Evolutionary conservation across 2,329 filamentous ascomycete genomes (phyloP).

Genomic region (Arthroderma sp.): DNA sequence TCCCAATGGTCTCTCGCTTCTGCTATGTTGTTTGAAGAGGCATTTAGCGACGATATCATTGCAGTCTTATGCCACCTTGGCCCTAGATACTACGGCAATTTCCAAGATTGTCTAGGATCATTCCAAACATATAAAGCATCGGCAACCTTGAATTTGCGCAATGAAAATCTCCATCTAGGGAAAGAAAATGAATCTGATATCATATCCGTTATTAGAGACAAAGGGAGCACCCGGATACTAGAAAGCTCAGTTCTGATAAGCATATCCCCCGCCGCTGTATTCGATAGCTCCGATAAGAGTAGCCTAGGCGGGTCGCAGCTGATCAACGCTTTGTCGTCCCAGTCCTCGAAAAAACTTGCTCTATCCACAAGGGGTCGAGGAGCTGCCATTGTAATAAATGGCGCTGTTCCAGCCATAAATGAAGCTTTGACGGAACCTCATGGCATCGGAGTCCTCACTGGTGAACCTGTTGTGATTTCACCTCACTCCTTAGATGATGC

Average conservation of each 20-base stretch:
- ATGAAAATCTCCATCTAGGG: conserved; percentile 77
- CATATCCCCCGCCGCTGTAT: conserved; percentile 64
- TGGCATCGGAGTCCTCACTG: conserved; percentile 70
- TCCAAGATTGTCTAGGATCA: conserved; percentile 87
- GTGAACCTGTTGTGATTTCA: conserved; percentile 65
- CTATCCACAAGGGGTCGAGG: conserved; percentile 59
- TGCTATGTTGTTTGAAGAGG: conserved; percentile 76
- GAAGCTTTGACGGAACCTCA: conserved; percentile 72
- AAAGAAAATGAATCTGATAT: conserved; percentile 90
- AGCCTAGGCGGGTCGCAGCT: conserved; percentile 59
- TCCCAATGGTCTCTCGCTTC: conserved; percentile 84
- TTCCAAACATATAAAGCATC: conserved; percentile 95
- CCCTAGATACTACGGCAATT: conserved; percentile 85
- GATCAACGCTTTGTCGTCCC: conserved; percentile 60
- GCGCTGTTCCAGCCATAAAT: conserved; percentile 72
- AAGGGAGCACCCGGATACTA: conserved; percentile 67
- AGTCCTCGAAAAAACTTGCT: conserved; percentile 54
- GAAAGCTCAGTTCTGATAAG: conserved; percentile 74
- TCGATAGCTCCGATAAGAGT: conserved; percentile 68
- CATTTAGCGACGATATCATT: conserved; percentile 78
- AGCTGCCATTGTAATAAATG: conserved; percentile 74
- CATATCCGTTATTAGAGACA: conserved; percentile 70
- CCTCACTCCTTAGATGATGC: conserved; percentile 84
- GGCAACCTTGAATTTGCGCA: conserved; percentile 75
- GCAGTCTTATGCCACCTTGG: conserved; percentile 85